Evolutionary conservation across 176 grass and related monocot species (phyloP).

Genomic region (Triticum turgidum): DNA sequence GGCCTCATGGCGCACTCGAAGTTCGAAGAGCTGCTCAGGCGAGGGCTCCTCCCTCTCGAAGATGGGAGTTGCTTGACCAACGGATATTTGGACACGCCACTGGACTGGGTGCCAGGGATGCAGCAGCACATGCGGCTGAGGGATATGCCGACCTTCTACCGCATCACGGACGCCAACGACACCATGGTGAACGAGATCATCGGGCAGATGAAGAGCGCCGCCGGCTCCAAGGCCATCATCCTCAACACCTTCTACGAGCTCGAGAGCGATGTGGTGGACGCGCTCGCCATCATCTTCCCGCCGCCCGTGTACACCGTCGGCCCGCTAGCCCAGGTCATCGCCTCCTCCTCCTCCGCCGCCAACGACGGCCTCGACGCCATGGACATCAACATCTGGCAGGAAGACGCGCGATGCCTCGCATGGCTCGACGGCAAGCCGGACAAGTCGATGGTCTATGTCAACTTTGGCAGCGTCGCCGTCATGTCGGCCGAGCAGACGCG

Average conservation of each 20-base stretch:
- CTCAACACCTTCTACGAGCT: conserved; percentile 51
- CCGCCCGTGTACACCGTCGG: conserved; percentile 45
- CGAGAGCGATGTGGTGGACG: conserved; percentile 43
- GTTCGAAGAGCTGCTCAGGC: conserved; percentile 23
- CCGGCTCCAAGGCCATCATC: conserved; percentile 26
- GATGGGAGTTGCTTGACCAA: conserved; percentile 2
- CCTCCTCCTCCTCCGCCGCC: too few relatives aligned
- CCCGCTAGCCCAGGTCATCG: not conserved
- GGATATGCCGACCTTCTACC: conserved; percentile 44
- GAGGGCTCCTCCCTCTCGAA: conserved; percentile 27
- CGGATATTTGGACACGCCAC: not conserved
- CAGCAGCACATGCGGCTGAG: conserved; percentile 15
- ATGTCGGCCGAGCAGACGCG: conserved; percentile 6
- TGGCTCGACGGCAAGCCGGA: conserved; percentile 38
- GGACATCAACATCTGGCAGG: conserved; percentile 28
- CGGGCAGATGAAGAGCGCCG: conserved; percentile 22
- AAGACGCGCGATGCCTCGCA: conserved; percentile 26
- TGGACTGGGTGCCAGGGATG: conserved; percentile 52
- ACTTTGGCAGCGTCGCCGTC: conserved; percentile 36
- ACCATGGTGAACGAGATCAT: conserved; percentile 6
- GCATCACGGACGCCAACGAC: conserved; percentile 16
- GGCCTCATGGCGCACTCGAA: conserved; percentile 30
- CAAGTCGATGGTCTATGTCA: conserved; percentile 37
- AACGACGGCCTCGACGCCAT: not conserved
- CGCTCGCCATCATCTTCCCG: conserved; percentile 25